Evolutionary conservation across 306 rosid species (phyloP), one percentile per base, ranked within the genome.

Genomic region (Castanea sativa): DNA sequence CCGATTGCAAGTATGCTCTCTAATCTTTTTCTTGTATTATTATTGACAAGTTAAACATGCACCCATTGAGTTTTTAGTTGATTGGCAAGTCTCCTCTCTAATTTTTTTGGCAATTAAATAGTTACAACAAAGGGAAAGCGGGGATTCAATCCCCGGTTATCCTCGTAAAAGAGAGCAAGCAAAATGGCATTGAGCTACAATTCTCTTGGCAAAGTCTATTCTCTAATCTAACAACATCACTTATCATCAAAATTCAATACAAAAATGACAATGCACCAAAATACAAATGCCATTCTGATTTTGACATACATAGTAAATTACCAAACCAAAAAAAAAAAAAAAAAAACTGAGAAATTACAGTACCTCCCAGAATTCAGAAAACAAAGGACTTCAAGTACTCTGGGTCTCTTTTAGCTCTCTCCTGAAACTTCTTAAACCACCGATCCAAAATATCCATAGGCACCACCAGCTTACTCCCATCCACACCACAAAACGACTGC

Each of bases 371-470:
- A 33, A 63, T 5, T 81, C 41, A 88, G 84, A 88, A 86, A 63
- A 85, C 88, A 76, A 90, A 93, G 82, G 93, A 89, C 77, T 91
- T 91, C 85, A 93, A 74, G 85, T 90, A 93, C 63, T 91, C 91
- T 56, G 97, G 98, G 80, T 93, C 98, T 20, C 94, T 93, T 86
- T 85, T 90, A 14, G 97, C 94, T 79, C 87, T 83, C 79, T 93
- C 94, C 82, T 90, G 97, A 45, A 91, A 93, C 77, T 93, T 93
- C 83, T 91, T 91, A 89, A 92, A 95, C 99, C 99, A 95, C 27
- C 94, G 85, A 5, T 95, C 96, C 93, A 93, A 86, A 1, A 93
- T 95, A 77, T 93, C 98, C 96, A 91, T 95, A 0, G 99, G 99
- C 58, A 93, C 99, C 64, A 95, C 78, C 89, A 95, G 85, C 79